Evolutionary conservation across 2,329 filamentous ascomycete genomes (phyloP), one percentile per base, ranked within the genome.

Genomic region (Trichoderma breve): DNA sequence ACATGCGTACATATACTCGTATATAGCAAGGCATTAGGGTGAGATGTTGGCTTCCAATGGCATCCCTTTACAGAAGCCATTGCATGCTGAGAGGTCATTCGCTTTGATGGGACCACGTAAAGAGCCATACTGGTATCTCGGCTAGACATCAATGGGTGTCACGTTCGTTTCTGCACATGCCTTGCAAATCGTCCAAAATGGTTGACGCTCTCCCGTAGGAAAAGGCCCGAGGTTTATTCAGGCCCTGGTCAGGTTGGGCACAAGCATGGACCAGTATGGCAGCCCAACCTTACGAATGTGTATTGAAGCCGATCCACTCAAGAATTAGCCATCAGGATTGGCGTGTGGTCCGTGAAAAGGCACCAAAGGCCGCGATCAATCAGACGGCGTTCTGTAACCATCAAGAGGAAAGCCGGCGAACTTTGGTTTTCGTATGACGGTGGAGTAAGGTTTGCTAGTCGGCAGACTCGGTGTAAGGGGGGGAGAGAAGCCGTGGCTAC

Each of bases 191-290:
- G 8, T 43, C 53, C 34, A n/a, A 1, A 51, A 47, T 4, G 51
- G 6, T 64, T 43, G 32, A 58, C 55, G 43, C 47, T 55, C 43
- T 30, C 39, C 28, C 21, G 32, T 18, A 61, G n/a, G 28, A 69
- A 51, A 51, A 66, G 43, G 55, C 70, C 70, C 61, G 61, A 57
- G 53, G 36, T 28, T 26, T 71, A 28, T 60, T 67, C 53, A n/a
- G 28, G 21, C 61, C 70, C 70, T 14, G n/a, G 70, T 71, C 55
- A 18, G 8, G 36, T 71, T 71, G 70, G 70, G 70, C 70, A 66
- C 47, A 39, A 66, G 60, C 24, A 65, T 62, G 60, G 28, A 32
- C 30, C 28, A n/a, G 8, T 26, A 26, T 55, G 36, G 70, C 61
- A 71, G 70, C 70, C 70, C 70, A 71, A 71, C 55, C 39, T 61